These are phyloP conservation scores for Arabidopsis suecica DNA, from an alignment of 345 rosid genomes.

Conservation along the genomic window DNA sequence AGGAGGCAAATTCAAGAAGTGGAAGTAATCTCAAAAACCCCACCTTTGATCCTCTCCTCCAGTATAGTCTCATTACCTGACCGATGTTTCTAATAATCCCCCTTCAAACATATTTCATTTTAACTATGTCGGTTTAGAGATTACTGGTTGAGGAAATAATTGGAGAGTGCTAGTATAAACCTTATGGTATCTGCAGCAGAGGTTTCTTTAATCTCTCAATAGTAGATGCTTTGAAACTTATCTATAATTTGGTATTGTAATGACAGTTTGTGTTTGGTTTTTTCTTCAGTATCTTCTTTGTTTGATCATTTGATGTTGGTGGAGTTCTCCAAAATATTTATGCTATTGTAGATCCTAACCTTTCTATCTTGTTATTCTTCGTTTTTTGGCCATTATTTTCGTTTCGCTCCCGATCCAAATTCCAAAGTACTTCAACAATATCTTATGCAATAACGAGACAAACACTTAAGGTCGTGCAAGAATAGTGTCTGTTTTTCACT, in stretches of 20 bases:
- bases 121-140: constrained; percentile 43
- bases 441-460: not conserved
- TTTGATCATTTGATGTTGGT: constrained; percentile 4
- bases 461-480: not conserved
- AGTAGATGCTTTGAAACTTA: constrained; percentile 33
- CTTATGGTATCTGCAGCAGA: constrained; percentile 35
- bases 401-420: not conserved
- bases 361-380: constrained; percentile 6
- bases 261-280: constrained; percentile 33
- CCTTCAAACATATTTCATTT: not conserved
- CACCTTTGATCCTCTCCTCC: constrained; percentile 17
- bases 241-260: constrained; percentile 39
- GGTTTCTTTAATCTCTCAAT: constrained; percentile 28
- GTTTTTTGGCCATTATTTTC: too few species aligned
- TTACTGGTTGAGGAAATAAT: constrained; percentile 34
- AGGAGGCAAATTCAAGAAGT: constrained; percentile 83
- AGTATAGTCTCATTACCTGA: constrained; percentile 19
- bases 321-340: not conserved
- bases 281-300: constrained; percentile 19
- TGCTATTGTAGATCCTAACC: constrained; percentile 11
- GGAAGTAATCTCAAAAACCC: constrained; percentile 63
- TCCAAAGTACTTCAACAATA: not conserved
- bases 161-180: constrained; percentile 36
- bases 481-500: not conserved
- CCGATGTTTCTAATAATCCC: constrained; percentile 38